Conservation (phyloP, 371 early-diverging fungal species). For the Syncephalastrum racemosum region DNA sequence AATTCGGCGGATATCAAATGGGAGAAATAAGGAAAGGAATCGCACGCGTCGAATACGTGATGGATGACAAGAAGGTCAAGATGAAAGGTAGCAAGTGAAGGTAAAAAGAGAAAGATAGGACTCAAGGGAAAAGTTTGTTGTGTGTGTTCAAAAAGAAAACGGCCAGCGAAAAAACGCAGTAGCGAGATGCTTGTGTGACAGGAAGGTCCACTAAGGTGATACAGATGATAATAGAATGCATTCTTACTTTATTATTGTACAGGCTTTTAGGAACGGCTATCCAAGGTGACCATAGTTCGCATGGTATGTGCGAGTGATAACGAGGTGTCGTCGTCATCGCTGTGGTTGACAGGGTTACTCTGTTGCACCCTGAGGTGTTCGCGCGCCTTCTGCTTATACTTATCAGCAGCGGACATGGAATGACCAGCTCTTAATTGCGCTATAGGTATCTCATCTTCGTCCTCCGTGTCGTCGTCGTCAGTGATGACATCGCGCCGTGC, state of each 20-base stretch:
- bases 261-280: background rate
- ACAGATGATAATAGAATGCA: no score
- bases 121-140: conserved; percentile 3
- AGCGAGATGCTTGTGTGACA: conserved; percentile 1
- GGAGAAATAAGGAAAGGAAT: conserved; percentile 3
- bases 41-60: no score
- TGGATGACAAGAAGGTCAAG: no score
- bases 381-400: conserved; percentile 6
- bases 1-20: background rate
- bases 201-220: background rate
- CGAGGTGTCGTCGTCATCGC: conserved; percentile 1
- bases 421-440: conserved; percentile 2
- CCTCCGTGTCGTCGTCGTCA: conserved; percentile 3
- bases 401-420: conserved; percentile 8
- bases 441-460: conserved; percentile 4
- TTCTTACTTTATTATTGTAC: background rate
- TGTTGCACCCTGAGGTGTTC: conserved; percentile 6
- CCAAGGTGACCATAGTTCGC: conserved; percentile 6
- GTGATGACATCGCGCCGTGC: background rate
- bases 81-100: background rate
- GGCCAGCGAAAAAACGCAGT: conserved; percentile 1
- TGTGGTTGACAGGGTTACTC: background rate
- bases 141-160: conserved; percentile 4
- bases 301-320: conserved; percentile 10
- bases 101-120: background rate